Base-by-base conservation (phyloP, 2,329 filamentous ascomycete genomes). In the Aspergillus caelatus region DNA sequence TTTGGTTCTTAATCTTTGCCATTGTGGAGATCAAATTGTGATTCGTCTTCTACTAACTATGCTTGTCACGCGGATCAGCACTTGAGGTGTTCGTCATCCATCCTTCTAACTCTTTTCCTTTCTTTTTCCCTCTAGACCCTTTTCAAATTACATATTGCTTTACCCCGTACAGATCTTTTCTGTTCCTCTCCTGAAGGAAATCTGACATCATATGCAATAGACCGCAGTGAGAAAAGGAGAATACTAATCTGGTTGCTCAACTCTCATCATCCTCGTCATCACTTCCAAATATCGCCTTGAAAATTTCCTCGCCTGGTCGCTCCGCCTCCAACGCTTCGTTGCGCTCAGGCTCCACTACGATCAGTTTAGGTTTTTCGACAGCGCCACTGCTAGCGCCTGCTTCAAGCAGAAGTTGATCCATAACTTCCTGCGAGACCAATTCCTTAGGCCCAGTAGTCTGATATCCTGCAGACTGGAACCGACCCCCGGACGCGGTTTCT, bases 241-340 rank as follows among this genome's bases (percentile, higher is more conserved):
- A 53, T 2, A 39, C 28, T 23, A 57, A 50, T 41, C 61, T 23
- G 62, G 50, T 21, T 62, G 54, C 30, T 36, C 19, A 55, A 19
- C 30, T 41, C 30, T 55, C 52, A 21, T 55, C 81, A 61, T 92
- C 90, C 70, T 92, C 91, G 67, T 91, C 90, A 72, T 91, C 91
- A 75, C 93, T 92, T 7, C 94, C 94, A 84, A 98, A 98, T 34
- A 98, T 93, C n/a, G 93, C 92, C 69, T 88, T 92, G 71, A 97
- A 93, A 0, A 97, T 89, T 50, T 91, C 91, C 56, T 94, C 92
- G 19, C 90, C 89, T 0, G 93, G 91, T 60, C 88, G 85, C 71
- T 88, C 83, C 0, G 86, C 89, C 72, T 96, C 91, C 11, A 96
- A 74, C 4, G 91, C 91, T 62, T 93, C 90, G 70, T 97, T 97